phyloP scores from a whole-genome alignment of 106 monocot genomes.

The Dendrobium officinale region DNA sequence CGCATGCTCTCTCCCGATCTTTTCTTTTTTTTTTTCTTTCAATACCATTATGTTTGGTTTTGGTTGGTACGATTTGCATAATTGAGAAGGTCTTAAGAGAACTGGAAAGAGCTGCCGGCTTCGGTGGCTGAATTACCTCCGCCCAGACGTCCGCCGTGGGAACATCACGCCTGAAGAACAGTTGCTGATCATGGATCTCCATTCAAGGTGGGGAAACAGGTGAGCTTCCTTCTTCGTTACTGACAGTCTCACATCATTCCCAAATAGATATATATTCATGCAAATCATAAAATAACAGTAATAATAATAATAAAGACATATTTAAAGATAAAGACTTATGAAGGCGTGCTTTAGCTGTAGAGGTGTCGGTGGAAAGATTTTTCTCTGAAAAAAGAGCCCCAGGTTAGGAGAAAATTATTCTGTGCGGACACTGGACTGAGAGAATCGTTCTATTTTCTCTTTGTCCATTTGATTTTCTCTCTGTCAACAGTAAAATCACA shows the following conservation, averaged over 20 bases:
- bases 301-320: background rate
- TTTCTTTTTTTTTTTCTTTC: too few species aligned
- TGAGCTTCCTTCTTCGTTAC: conserved; percentile 18
- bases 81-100: conserved; percentile 60
- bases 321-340: background rate
- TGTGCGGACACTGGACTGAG: too few species aligned
- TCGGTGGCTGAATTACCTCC: conserved; percentile 84
- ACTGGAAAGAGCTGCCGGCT: conserved; percentile 91
- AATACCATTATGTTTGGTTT: too few species aligned
- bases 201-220: conserved; percentile 89
- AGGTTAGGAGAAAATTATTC: too few species aligned
- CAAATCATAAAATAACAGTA: too few species aligned
- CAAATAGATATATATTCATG: background rate
- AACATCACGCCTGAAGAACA: conserved; percentile 89
- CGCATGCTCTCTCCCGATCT: background rate
- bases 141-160: conserved; percentile 72
- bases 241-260: background rate
- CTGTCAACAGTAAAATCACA: too few species aligned
- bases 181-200: conserved; percentile 78
- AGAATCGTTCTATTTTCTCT: too few species aligned
- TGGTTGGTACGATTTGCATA: background rate
- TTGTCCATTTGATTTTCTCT: too few species aligned
- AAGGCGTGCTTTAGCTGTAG: too few species aligned
- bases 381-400: too few species aligned
- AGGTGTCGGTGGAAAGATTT: too few species aligned